Conservation (phyloP, 495 filamentous ascomycete genomes). For the Penicillium turbatum region DNA sequence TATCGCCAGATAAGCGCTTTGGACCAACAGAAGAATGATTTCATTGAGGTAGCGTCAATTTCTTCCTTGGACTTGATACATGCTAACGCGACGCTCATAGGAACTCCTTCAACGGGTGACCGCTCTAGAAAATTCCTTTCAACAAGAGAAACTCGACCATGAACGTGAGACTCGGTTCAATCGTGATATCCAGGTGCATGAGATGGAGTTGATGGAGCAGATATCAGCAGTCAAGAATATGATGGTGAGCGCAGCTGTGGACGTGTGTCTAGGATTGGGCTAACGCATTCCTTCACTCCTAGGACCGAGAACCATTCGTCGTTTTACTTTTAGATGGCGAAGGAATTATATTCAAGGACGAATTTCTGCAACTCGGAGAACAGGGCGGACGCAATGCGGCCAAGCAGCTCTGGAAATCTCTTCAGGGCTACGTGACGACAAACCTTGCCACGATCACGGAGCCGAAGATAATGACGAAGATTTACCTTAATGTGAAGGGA, state of each 20-base stretch:
- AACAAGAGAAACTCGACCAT: slow-evolving; percentile 49
- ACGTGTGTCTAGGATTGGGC: slow-evolving; percentile 6
- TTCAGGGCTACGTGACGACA: slow-evolving; percentile 46
- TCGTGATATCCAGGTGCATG: slow-evolving; percentile 49
- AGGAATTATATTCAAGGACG: slow-evolving; percentile 69
- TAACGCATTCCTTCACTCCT: slow-evolving; percentile 23
- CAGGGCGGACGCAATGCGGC: slow-evolving; percentile 71
- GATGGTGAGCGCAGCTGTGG: slow-evolving; percentile 38
- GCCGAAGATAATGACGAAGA: slow-evolving; percentile 61
- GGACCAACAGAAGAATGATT: slow-evolving; percentile 50
- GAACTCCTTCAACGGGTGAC: slow-evolving; percentile 48
- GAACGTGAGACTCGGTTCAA: slow-evolving; percentile 54
- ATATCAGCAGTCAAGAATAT: slow-evolving; percentile 45
- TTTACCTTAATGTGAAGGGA: slow-evolving; percentile 65
- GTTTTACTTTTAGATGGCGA: slow-evolving; percentile 75
- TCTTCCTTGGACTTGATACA: slow-evolving; percentile 6
- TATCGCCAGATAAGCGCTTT: slow-evolving; percentile 45
- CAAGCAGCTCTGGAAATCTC: slow-evolving; percentile 50
- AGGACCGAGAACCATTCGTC: slow-evolving; percentile 75
- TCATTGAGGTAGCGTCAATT: slow-evolving; percentile 44
- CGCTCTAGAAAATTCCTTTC: slow-evolving; percentile 43
- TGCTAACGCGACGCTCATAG: slow-evolving; percentile 28
- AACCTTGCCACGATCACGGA: slow-evolving; percentile 44
- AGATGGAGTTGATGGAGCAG: slow-evolving; percentile 51
- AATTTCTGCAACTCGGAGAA: slow-evolving; percentile 57